Percentiles rank a stretch among this genome's conserved stretches.
Conservation (phyloP, 805 yeast genomes). For the Huiozyma naganishii region DNA sequence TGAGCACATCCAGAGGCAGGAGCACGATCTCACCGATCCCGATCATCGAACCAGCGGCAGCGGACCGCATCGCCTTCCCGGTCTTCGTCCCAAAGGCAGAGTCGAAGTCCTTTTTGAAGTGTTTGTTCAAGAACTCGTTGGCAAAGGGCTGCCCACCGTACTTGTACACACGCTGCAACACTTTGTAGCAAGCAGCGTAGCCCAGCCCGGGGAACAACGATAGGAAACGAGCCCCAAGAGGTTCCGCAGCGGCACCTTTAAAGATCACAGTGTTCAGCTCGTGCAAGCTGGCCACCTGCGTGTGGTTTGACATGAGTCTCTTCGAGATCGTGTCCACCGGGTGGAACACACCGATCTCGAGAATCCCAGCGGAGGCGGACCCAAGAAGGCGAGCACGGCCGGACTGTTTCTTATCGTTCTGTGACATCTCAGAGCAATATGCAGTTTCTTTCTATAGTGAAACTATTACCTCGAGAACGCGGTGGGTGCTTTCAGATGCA, state of each 20-base stretch:
- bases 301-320: conserved; percentile 79
- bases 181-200: conserved; percentile 94
- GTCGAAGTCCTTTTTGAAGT: conserved; percentile 64
- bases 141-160: conserved; percentile 99
- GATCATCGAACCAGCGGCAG: conserved; percentile 92
- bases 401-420: conserved; percentile 64
- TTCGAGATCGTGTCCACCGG: conserved; percentile 98
- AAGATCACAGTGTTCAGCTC: conserved; percentile 83
- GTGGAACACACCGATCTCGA: conserved; percentile 94
- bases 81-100: conserved; percentile 79
- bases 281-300: conserved; percentile 47
- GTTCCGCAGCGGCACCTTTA: conserved; percentile 64
- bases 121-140: conserved; percentile 75
- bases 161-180: conserved; percentile 93
- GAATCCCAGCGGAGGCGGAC: conserved; percentile 94
- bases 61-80: conserved; percentile 94
- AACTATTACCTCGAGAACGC: too few species aligned
- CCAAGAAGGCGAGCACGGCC: conserved; percentile 87
- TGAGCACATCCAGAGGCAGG: conserved; percentile 89
- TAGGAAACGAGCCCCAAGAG: conserved; percentile 58
- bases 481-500: too few species aligned
- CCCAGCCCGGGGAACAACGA: conserved; percentile 96
- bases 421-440: conserved; percentile 3
- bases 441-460: too few species aligned
- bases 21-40: conserved; percentile 97